Evolutionary conservation across 148 eudicot species (phyloP).

Genomic region (Polygonum maritimum): DNA sequence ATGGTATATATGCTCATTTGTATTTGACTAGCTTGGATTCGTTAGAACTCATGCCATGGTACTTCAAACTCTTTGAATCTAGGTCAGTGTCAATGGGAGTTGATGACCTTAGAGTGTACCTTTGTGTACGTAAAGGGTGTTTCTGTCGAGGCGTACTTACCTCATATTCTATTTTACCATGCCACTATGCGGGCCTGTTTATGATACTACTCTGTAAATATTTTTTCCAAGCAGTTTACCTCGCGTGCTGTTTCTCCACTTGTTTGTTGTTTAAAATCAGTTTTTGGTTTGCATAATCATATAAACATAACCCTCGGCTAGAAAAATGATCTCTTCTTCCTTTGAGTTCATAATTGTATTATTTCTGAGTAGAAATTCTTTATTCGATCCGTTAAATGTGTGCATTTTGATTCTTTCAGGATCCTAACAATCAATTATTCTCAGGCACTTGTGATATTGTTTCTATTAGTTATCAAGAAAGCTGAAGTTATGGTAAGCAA

Average conservation of each 20-base stretch:
- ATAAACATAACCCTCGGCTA: background rate
- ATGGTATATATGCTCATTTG: background rate
- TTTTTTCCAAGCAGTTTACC: background rate
- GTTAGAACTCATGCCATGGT: background rate
- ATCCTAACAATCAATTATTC: background rate
- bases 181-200: background rate
- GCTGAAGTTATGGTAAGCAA: background rate
- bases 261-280: background rate
- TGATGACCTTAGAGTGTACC: background rate
- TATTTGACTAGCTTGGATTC: background rate
- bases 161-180: background rate
- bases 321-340: background rate
- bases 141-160: background rate
- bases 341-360: background rate
- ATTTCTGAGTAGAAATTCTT: background rate
- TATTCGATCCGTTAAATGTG: background rate
- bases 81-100: background rate
- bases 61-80: background rate
- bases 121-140: background rate
- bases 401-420: background rate
- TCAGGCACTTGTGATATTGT: background rate
- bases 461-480: background rate
- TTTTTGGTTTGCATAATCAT: background rate
- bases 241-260: background rate
- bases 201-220: background rate